Evolutionary conservation across 2,329 filamentous ascomycete species (phyloP).

Genomic region (Uncinocarpus reesii): DNA sequence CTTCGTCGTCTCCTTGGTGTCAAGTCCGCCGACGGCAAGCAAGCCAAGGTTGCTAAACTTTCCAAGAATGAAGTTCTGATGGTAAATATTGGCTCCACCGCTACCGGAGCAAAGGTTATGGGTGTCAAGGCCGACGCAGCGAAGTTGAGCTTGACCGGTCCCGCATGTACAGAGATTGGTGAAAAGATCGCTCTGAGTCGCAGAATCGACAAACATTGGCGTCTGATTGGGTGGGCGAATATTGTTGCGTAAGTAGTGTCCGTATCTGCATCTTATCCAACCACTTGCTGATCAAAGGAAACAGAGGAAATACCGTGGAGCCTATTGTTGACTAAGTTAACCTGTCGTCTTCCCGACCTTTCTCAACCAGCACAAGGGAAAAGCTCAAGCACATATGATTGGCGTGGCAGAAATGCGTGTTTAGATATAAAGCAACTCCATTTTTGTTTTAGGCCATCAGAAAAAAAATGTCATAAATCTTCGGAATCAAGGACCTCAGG

Average conservation of each 20-base stretch:
- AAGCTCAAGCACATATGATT: background rate
- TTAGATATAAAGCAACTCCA: conserved; percentile 2
- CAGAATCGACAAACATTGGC: conserved; percentile 99
- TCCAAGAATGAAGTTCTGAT: conserved; percentile 98
- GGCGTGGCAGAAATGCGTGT: conserved; percentile 3
- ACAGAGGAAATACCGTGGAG: conserved; percentile 40
- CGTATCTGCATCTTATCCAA: conserved; percentile 9
- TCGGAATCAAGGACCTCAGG: background rate
- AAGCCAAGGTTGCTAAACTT: conserved; percentile 97
- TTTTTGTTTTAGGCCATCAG: conserved; percentile 5
- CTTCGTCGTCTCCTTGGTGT: conserved; percentile 90
- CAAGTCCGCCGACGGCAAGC: conserved; percentile 95
- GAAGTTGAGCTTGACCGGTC: conserved; percentile 83
- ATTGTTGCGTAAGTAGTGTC: conserved; percentile 50
- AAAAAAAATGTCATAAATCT: conserved; percentile 8
- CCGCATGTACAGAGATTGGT: conserved; percentile 91
- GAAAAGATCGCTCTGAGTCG: conserved; percentile 95
- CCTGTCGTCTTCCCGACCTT: background rate
- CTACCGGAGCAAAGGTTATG: conserved; percentile 92
- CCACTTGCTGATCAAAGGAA: conserved; percentile 12
- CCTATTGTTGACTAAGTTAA: conserved; percentile 32
- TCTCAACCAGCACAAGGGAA: background rate
- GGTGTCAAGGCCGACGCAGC: conserved; percentile 97
- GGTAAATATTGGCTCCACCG: conserved; percentile 98
- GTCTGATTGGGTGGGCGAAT: conserved; percentile 82